These are phyloP conservation scores for Phytophthora kernoviae DNA, from an alignment of 352 stramenopile genomes.

Conservation along the genomic window DNA sequence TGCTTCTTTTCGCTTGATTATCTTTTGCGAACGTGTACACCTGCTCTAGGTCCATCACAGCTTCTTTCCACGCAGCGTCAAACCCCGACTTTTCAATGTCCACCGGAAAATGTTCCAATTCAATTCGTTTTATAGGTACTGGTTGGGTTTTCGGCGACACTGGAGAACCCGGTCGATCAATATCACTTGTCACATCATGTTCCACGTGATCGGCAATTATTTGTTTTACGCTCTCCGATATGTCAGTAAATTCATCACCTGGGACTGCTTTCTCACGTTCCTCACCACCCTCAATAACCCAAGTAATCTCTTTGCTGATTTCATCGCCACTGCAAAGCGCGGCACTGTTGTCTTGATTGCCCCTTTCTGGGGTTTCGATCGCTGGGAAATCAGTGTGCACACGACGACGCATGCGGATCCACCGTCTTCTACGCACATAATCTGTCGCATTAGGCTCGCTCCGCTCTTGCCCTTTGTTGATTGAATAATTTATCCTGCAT, in stretches of 20 bases:
- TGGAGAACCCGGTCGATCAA: slow-evolving; percentile 1
- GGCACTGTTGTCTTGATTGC: slow-evolving; percentile 8
- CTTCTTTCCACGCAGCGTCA: slow-evolving; percentile 55
- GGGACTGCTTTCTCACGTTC: slow-evolving; percentile 29
- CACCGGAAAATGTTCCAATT: slow-evolving; percentile 43
- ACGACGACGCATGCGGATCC: slow-evolving; percentile 59
- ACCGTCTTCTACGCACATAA: slow-evolving; percentile 71
- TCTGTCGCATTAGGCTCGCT: slow-evolving; percentile 61
- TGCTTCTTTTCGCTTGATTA: slow-evolving; percentile 49
- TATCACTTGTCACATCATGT: background rate
- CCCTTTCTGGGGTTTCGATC: slow-evolving; percentile 5
- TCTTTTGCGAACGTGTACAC: slow-evolving; percentile 56
- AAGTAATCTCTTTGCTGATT: slow-evolving; percentile 14
- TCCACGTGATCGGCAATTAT: background rate
- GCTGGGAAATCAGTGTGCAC: slow-evolving; percentile 15
- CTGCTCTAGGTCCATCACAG: slow-evolving; percentile 51
- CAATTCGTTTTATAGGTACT: slow-evolving; percentile 5
- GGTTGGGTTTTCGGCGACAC: background rate
- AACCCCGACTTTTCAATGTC: slow-evolving; percentile 58
- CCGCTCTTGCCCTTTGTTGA: slow-evolving; percentile 61
- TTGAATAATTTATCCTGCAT: slow-evolving; percentile 59
- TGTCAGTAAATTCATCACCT: slow-evolving; percentile 6
- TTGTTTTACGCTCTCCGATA: slow-evolving; percentile 12
- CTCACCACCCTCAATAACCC: slow-evolving; percentile 33
- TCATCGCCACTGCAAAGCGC: slow-evolving; percentile 36